These are phyloP conservation scores for Sugiyamaella chiloensis DNA, from an alignment of 805 yeast genomes.

Conservation along the genomic window DNA sequence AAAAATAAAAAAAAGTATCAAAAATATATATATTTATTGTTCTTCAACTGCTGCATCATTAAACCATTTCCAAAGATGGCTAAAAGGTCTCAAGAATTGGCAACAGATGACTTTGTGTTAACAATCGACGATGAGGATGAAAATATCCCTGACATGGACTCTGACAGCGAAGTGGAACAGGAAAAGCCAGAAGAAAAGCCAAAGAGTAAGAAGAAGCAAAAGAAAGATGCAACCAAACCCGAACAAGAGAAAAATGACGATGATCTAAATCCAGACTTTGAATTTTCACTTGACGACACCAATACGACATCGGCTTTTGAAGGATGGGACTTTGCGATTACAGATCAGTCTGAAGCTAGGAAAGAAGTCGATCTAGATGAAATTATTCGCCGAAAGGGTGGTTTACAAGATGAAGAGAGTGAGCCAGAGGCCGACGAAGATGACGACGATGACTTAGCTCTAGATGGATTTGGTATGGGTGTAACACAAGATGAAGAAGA, in stretches of 20 bases:
- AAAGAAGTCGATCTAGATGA: conserved; percentile 83
- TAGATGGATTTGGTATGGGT: conserved; percentile 42
- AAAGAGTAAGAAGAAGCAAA: conserved; percentile 16
- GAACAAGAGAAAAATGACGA: conserved; percentile 42
- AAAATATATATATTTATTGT: not conserved
- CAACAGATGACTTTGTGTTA: conserved; percentile 55
- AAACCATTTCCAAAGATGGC: not conserved
- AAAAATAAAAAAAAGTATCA: not conserved
- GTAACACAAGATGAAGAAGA: conserved; percentile 28
- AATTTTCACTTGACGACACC: conserved; percentile 56
- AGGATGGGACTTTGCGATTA: conserved; percentile 83
- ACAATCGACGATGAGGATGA: conserved; percentile 82
- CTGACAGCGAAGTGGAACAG: conserved; percentile 42
- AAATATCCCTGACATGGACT: conserved; percentile 54
- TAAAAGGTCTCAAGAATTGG: not conserved
- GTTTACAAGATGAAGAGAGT: conserved; percentile 51
- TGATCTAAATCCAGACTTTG: conserved; percentile 65
- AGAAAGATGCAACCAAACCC: conserved; percentile 28
- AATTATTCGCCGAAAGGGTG: conserved; percentile 84
- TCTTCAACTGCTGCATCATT: conserved; percentile 7
- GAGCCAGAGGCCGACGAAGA: conserved; percentile 36
- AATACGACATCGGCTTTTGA: conserved; percentile 40
- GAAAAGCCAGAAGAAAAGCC: conserved; percentile 3
- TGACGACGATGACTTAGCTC: conserved; percentile 39
- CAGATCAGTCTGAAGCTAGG: conserved; percentile 35